Evolutionary conservation across 2,329 filamentous ascomycete genomes (phyloP), one percentile per base, ranked within the genome.

Genomic region (Alternaria panax): DNA sequence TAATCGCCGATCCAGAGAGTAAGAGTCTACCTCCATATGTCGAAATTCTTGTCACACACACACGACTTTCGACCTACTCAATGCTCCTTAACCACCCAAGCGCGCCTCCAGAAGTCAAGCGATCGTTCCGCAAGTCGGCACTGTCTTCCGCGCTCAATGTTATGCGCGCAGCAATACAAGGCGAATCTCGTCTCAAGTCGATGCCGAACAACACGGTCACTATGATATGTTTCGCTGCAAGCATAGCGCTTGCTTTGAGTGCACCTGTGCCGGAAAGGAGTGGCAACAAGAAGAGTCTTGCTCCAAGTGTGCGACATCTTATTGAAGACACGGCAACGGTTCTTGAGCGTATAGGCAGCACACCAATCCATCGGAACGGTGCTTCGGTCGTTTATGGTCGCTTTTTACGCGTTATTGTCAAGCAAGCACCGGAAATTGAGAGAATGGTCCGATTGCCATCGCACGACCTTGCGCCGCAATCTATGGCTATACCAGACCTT

Each of bases 141-240:
- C 82, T 92, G 0, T 90, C 89, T 0, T 90, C 89, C 0, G 88
- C 90, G 0, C 77, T 92, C n/a, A 91, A 91, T 58, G 90, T 92
- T 5, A 86, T 92, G 82, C 86, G 90, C 22, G 88, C 88, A 2
- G 89, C 89, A 0, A 90, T 92, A 6, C 89, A 91, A 74, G 89
- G 89, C 32, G 90, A 92, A 70, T 80, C 83, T 0, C 85, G 89
- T 61, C 82, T 92, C 0, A 87, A 87, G 55, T 91, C 89, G 0
- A 92, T 92, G 89, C 90, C 90, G 0, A 92, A 92, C 75, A 92
- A 92, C 66, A 91, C 90, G 0, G 86, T 89, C 55, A 90, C 92
- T 64, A 92, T 92, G 90, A 90, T 92, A 12, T 90, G 89, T 1
- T 92, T 91, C 64, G 89, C 90, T 0, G 76, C 72, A 16, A 75